Percentiles rank a stretch among this genome's conserved stretches.
Conservation (phyloP, 208 protist species). For the Trypanosoma scelopori region DNA sequence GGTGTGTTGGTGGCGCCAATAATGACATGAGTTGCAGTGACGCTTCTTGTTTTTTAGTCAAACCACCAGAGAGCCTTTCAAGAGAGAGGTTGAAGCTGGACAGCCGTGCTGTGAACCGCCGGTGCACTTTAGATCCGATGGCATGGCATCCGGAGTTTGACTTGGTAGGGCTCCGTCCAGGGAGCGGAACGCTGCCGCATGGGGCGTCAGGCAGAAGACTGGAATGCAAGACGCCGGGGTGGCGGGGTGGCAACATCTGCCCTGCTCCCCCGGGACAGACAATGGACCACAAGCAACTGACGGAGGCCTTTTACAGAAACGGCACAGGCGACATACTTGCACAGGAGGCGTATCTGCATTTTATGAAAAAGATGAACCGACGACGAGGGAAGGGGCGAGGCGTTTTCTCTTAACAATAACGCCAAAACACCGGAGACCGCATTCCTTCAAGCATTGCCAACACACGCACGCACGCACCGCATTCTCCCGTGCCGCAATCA, state of each 20-base stretch:
- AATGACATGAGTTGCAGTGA: neutral
- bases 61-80: too few relatives aligned
- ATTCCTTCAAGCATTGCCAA: too few relatives aligned
- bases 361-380: constrained; percentile 30
- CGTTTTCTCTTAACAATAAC: neutral
- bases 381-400: neutral
- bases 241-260: neutral
- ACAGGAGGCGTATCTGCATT: constrained; percentile 67
- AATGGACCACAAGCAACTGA: constrained; percentile 64
- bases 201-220: neutral
- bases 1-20: neutral
- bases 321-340: constrained; percentile 56
- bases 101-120: too few relatives aligned
- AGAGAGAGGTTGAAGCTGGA: too few relatives aligned
- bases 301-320: constrained; percentile 63
- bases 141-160: neutral
- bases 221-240: neutral
- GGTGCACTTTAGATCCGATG: constrained; percentile 4
- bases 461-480: too few relatives aligned
- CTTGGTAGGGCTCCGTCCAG: neutral
- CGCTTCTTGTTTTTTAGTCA: too few relatives aligned
- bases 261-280: constrained; percentile 7
- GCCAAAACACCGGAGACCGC: neutral
- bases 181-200: neutral
- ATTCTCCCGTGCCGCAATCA: too few relatives aligned